Base-by-base conservation (phyloP, 306 rosid species). In the Cucumis sativus region DNA sequence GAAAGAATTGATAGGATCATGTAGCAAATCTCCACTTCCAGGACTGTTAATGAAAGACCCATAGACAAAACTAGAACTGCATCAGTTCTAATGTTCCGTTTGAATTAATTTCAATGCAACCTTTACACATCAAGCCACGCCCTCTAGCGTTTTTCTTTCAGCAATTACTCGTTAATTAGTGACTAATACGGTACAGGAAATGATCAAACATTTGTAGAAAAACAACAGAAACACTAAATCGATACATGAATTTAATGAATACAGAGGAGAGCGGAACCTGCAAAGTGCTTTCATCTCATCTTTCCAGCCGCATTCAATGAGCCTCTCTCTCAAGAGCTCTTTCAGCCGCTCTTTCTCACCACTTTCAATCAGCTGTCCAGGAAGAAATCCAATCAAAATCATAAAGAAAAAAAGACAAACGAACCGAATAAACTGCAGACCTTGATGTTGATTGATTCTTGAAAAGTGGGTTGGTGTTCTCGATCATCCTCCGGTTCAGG, bases 291-390 rank as follows among this genome's bases (percentile, higher is more conserved):
- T 91, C 98, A 93, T 93, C 78, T 93, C 98, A 88, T 91, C 98
- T 85, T 90, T 91, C 98, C 98, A 93, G 49, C 98, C 98, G 79
- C 97, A 93, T 72, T 93, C 98, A 15, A 89, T 88, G n/a, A 93
- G 96, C 70, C 96, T 91, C 80, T 91, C 98, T 88, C 98, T 91
- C 81, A 93, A 78, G 40, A 91, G 93, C 81, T 93, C 97, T 89
- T 88, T 93, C 4, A 93, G 73, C 77, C 93, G 87, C 86, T 91
- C 98, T 60, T 93, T 93, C 81, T 93, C 97, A 8, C 97, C 98
- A 56, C 87, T 91, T 84, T 93, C 97, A n/a, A 91, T 86, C 87
- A 93, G 79, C 98, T 93, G 80, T 43, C 14, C 40, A 64, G 37
- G 4, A 65, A 47, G 43, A 60, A 28, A 76, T 54, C 18, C 18